Base-by-base conservation (phyloP, 257 asterid species). In the Mentha longifolia region DNA sequence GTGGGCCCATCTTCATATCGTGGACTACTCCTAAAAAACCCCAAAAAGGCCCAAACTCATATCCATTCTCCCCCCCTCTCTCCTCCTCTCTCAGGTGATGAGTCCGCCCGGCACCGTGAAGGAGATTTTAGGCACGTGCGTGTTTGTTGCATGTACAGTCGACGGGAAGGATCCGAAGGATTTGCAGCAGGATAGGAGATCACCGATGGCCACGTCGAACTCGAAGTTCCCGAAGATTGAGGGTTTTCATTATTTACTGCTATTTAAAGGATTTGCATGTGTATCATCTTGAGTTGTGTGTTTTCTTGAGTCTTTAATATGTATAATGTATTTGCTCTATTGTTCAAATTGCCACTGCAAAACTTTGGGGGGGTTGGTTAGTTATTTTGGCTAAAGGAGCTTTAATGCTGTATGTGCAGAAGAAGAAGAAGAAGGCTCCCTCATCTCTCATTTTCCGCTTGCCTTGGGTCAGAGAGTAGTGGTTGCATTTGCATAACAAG, bases 51-150 rank as follows among this genome's bases (percentile, higher is more conserved):
- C 63, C 72, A 45, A 76, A 52, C 13, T 15, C n/a, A n/a, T n/a
- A n/a, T 17, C 52, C 17, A n/a, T 49, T 17, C 13, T 33, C 4
- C 15, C 20, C 31, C 7, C n/a, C n/a, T n/a, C 12, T 43, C 3
- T 33, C 8, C 25, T 7, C 63, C n/a, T n/a, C n/a, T n/a, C n/a
- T n/a, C n/a, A n/a, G n/a, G 54, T 88, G 12, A 89, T 89, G 96
- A 62, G 78, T 61, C 62, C 80, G 0, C 78, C 79, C 61, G 92
- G 92, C 7, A 83, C 89, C 0, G 92, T 89, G 28, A 89, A 86
- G 89, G 96, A 89, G 87, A 89, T 89, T n/a, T 62, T 86, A 39
- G 96, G 93, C 0, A 87, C 93, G 0, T 89, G 96, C 66, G 93
- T 89, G 2, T 87, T 92, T 2, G 96, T 89, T n/a, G 94, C 91